Evolutionary conservation across 129 eudicot genomes (phyloP), one percentile per base, ranked within the genome.

Genomic region (Scalesia atractyloides): DNA sequence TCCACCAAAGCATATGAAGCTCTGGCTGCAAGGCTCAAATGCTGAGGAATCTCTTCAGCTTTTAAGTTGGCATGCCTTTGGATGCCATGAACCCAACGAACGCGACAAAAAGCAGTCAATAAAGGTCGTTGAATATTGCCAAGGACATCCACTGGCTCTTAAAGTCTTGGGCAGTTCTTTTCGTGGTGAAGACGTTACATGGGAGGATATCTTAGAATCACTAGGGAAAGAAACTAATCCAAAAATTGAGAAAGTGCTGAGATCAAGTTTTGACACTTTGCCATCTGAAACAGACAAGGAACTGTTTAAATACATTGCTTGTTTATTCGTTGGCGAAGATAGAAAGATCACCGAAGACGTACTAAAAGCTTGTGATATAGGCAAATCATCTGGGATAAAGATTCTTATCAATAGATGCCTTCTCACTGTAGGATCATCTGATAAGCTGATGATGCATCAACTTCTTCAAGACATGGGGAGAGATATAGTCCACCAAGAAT

Each of bases 31-130:
- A 33, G 47, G 41, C 49, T 36, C 53, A 64, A 2, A 64, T 68
- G 53, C 12, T 3, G 9, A 70, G n/a, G 52, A 54, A 20, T 70
- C 75, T 17, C 39, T 54, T 5, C 65, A 70, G 71, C 64, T 77
- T n/a, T 73, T 82, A 19, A 49, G 80, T 56, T 73, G 82, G 82
- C 80, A 73, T 82, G 83, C 86, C 50, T 82, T 76, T 50, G 67
- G 81, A 34, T 1, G 48, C n/a, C 34, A 36, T 7, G 49, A 41
- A 63, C 77, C 81, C 2, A 11, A 12, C 11, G 60, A 76, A 39
- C 63, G 20, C 59, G 57, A 66, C 58, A 39, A 13, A 36, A 16
- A 60, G 10, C 44, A 33, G 1, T 36, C 48, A 20, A 49, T 15
- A 4, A 76, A 30, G 56, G 67, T 76, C 4, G 63, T 57, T 3